Conservation (phyloP, 352 stramenopile species). For the Pythium monospermum region DNA sequence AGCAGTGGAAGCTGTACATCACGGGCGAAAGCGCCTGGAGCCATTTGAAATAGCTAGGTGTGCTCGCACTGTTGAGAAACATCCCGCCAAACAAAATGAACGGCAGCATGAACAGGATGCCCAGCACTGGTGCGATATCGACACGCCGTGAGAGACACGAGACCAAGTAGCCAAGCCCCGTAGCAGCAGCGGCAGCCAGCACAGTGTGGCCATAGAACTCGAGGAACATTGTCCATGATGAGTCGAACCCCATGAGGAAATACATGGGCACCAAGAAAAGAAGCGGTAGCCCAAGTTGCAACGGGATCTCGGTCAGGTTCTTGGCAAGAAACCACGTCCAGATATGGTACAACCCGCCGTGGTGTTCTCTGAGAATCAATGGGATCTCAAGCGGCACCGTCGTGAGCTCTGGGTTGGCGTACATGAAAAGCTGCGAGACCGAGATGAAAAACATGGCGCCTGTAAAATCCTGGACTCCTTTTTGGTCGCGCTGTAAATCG, state of each 20-base stretch:
- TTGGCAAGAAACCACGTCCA: conserved; percentile 32
- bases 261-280: conserved; percentile 31
- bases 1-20: conserved; percentile 30
- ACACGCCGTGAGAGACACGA: conserved; percentile 25
- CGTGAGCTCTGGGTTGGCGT: conserved; percentile 27
- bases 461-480: conserved; percentile 30
- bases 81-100: conserved; percentile 36
- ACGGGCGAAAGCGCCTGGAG: conserved; percentile 29
- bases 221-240: conserved; percentile 22
- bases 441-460: conserved; percentile 42
- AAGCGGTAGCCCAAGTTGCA: conserved; percentile 22
- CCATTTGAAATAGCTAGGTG: conserved; percentile 33
- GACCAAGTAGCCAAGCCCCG: conserved; percentile 29
- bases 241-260: conserved; percentile 35
- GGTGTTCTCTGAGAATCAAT: conserved; percentile 29
- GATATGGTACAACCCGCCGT: conserved; percentile 26
- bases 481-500: conserved; percentile 23
- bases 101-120: conserved; percentile 32
- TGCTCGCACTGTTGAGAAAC: conserved; percentile 29
- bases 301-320: conserved; percentile 29
- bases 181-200: conserved; percentile 12
- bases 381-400: conserved; percentile 29
- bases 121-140: conserved; percentile 30
- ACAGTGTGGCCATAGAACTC: conserved; percentile 27
- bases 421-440: conserved; percentile 43